Evolutionary conservation across 1,139 yeast genomes (phyloP), one percentile per base, ranked within the genome.

Genomic region (Diutina catenulata): DNA sequence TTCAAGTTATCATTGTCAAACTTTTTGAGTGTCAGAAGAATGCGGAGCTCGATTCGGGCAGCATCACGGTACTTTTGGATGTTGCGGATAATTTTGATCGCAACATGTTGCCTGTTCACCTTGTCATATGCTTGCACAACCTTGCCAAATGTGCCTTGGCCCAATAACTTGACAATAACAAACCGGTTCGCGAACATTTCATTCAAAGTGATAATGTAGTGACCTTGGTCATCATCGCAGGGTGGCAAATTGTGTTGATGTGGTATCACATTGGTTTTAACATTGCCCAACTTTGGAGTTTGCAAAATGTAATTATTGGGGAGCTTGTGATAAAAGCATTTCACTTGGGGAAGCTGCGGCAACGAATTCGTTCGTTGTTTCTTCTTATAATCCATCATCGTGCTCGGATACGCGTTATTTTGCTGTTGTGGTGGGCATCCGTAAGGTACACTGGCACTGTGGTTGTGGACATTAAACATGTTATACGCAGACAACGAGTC

Each of bases 81-180:
- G 37, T 84, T 79, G 45, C 83, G 65, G 37, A 93, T 91, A 45
- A 93, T 84, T 56, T 93, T 93, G 45, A 91, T 80, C 1, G 99
- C 99, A 39, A 87, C 94, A 40, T 72, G 70, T 43, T 74, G 71
- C 28, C 75, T 64, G 39, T 70, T 70, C 36, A 67, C 60, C 42
- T 67, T 68, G 50, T 80, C 88, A 45, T 62, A 62, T 38, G 87
- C 82, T 48, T 76, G 76, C 28, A 87, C 81, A 11, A 93, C 99
- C 54, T 88, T 91, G 15, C 98, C 98, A 63, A 91, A 93, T 0
- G 98, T 93, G 6, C 99, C 99, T 52, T 91, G 97, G 18, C 99
- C 99, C 43, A 93, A 63, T 39, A 86, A 62, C 40, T 78, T 70
- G 26, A 72, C 62, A 15, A 83, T 78, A 20, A 74, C 59, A 49